Evolutionary conservation across 805 yeast species (phyloP).

Genomic region (Kluyveromyces wickerhamii): DNA sequence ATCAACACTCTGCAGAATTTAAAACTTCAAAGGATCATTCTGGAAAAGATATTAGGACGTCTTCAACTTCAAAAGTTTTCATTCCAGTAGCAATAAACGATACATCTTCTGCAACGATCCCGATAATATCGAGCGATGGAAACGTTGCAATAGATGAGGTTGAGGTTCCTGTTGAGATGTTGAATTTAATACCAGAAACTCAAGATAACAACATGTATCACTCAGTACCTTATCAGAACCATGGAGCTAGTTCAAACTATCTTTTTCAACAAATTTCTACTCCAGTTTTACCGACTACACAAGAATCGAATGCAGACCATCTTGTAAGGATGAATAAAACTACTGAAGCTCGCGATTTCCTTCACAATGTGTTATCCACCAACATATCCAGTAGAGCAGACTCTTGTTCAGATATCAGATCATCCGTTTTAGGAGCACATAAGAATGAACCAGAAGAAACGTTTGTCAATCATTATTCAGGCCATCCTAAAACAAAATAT

Average conservation of each 20-base stretch:
- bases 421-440: background rate
- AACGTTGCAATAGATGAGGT: constrained; percentile 3
- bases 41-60: no score
- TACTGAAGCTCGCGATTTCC: constrained; percentile 11
- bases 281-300: constrained; percentile 13
- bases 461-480: constrained; percentile 10
- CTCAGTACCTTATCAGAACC: background rate
- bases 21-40: no score
- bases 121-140: background rate
- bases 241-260: constrained; percentile 1
- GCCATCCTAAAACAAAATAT: constrained; percentile 5
- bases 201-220: background rate
- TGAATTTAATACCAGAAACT: constrained; percentile 10
- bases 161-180: constrained; percentile 9
- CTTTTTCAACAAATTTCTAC: constrained; percentile 3
- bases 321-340: constrained; percentile 7
- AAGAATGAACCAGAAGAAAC: background rate
- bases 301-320: constrained; percentile 12
- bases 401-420: constrained; percentile 6
- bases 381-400: constrained; percentile 12
- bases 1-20: no score
- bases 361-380: constrained; percentile 14
- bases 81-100: no score
- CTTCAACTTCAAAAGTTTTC: no score
- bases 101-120: background rate